These are phyloP conservation scores for Chamaecrista fasciculata DNA, from an alignment of 306 rosid species.

Conservation along the genomic window DNA sequence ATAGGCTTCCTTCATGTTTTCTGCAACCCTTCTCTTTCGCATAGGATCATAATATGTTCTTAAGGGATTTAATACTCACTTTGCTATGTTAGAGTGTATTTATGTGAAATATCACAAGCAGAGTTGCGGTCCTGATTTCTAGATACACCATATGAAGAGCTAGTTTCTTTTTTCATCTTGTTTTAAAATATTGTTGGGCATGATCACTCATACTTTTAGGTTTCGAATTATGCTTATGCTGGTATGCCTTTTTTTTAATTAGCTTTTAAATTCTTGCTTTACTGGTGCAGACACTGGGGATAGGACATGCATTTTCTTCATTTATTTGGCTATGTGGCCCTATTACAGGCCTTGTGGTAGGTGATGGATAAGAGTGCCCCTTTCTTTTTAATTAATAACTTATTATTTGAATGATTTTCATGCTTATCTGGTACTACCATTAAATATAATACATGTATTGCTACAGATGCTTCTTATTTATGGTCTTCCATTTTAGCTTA, in stretches of 20 bases:
- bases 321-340: constrained; percentile 99
- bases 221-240: neutral
- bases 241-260: constrained; percentile 20
- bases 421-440: neutral
- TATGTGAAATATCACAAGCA: neutral
- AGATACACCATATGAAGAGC: neutral
- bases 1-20: neutral
- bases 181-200: neutral
- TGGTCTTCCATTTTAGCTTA: neutral
- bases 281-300: constrained; percentile 89
- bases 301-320: constrained; percentile 96
- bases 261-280: constrained; percentile 16
- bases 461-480: neutral
- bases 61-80: neutral
- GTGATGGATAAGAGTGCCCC: constrained; percentile 29
- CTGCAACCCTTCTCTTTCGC: neutral
- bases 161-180: neutral
- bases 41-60: neutral
- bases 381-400: constrained; percentile 10
- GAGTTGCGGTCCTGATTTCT: neutral
- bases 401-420: constrained; percentile 1
- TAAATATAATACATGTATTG: neutral
- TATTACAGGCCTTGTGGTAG: constrained; percentile 98
- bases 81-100: neutral
- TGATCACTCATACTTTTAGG: neutral